Base-by-base conservation (phyloP, 208 protist species). In the Leishmania mexicana region DNA sequence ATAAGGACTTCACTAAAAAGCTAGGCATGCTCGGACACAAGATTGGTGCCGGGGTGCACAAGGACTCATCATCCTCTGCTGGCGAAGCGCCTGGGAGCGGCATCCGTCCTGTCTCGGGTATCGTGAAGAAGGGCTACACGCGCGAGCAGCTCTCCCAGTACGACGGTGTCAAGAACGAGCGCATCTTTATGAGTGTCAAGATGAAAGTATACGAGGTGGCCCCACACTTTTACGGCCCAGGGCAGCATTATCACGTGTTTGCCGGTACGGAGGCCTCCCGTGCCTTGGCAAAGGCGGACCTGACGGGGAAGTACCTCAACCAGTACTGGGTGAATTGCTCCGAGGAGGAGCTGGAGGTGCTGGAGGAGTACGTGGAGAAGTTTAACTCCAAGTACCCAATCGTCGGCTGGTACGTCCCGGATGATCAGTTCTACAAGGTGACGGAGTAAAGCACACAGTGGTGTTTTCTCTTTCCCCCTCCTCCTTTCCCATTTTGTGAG, bases 301-400 rank as follows among this genome's bases (percentile, higher is more conserved):
- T 96, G 51, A 89, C 84, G 19, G 93, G 84, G n/a, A 83, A 76
- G 64, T 89, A 96, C 81, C 51, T 85, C 40, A 94, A 96, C 79
- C 94, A 95, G 84, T 87, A 96, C 79, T 97, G 92, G 90, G 83
- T 86, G 45, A 88, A 81, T 78, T 92, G 90, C 81, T 90, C 75
- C 51, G 82, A 92, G 78, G 91, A 94, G 79, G 95, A 97, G 81
- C 71, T 96, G 38, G 84, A 90, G 80, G 86, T 80, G 40, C 83
- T 97, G 65, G 89, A 96, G 38, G 83, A 90, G 72, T 96, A 94
- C 87, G 85, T 92, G 19, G 87, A 87, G 10, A 88, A 86, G 62
- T 96, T 96, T 76, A 87, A 94, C 49, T 73, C 76, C 71, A 97
- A 96, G 83, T 97, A 97, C 71, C 92, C 93, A 6, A 86, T 96